A percentile compares a stretch with the other conserved stretches of the same genome.
These are phyloP conservation scores for Prunus davidiana DNA, from an alignment of 306 rosid species.

Conservation along the genomic window DNA sequence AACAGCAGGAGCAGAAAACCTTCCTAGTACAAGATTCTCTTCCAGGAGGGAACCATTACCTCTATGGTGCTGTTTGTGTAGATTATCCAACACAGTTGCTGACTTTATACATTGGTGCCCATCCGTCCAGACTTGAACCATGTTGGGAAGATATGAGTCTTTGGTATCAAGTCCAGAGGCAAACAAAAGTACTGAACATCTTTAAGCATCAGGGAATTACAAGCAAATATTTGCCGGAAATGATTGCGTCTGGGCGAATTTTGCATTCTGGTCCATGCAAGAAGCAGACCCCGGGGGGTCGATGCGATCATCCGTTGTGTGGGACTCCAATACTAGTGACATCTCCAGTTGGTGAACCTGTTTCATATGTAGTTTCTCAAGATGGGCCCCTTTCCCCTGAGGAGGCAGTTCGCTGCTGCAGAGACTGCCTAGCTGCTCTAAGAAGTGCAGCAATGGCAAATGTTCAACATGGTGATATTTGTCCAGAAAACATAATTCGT, in stretches of 20 bases:
- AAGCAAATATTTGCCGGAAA: slow-evolving; percentile 70
- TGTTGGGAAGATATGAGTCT: slow-evolving; percentile 99
- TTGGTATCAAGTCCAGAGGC: slow-evolving; percentile 96
- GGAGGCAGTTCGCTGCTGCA: slow-evolving; percentile 71
- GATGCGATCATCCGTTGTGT: slow-evolving; percentile 87
- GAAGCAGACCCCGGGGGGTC: slow-evolving; percentile 72
- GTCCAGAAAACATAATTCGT: slow-evolving; percentile 75
- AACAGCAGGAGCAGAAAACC: slow-evolving; percentile 65
- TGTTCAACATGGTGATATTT: slow-evolving; percentile 87
- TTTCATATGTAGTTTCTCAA: slow-evolving; percentile 48
- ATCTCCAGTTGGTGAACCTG: slow-evolving; percentile 77
- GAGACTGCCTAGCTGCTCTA: slow-evolving; percentile 75
- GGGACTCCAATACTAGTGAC: slow-evolving; percentile 91
- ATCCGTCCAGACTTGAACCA: slow-evolving; percentile 83
- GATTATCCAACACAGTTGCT: slow-evolving; percentile 58
- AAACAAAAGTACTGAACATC: slow-evolving; percentile 81
- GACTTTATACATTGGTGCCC: slow-evolving; percentile 74
- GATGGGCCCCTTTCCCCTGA: slow-evolving; percentile 66
- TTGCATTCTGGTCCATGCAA: slow-evolving; percentile 75
- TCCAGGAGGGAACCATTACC: slow-evolving; percentile 60
- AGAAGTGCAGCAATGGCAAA: slow-evolving; percentile 69
- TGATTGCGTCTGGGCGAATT: slow-evolving; percentile 77
- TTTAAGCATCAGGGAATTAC: slow-evolving; percentile 67
- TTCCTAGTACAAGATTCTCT: slow-evolving; percentile 74
- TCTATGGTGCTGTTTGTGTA: slow-evolving; percentile 62